Base-by-base conservation (phyloP, 106 monocot species). In the Ottelia alismoides region DNA sequence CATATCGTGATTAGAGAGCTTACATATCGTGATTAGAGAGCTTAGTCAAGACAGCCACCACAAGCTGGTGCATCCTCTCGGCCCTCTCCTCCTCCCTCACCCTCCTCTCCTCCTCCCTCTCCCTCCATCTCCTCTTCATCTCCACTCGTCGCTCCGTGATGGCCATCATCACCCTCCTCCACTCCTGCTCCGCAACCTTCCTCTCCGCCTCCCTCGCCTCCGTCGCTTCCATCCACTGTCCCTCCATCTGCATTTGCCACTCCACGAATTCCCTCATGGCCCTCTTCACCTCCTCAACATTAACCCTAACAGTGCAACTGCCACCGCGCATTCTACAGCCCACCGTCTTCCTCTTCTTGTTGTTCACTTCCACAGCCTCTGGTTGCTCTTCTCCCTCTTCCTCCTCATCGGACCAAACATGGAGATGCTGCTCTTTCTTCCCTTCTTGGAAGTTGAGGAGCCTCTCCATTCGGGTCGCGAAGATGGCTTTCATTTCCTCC, bases 121-220 rank as follows among this genome's bases (percentile, higher is more conserved):
- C 74, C 48, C 69, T 66, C 93, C 88, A 84, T 40, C 64, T 55
- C 71, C 72, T 64, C 29, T 78, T 77, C 70, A 76, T 60, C 30
- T 35, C 73, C 35, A 49, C 30, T 50, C 84, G 75, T 66, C 88
- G 78, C 52, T 55, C 58, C 52, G 24, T 40, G 28, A 83, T n/a
- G 7, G 58, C 65, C 54, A 68, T 72, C 84, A 93, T 80, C 27
- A 28, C 22, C 32, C 48, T 50, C 68, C 75, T 59, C 80, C 83
- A 81, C 59, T 81, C 75, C 64, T 61, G 67, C 61, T 76, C 81
- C 45, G 35, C 65, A 2, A 11, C 62, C 30, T 65, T 60, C 64
- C 93, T 78, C 75, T 88, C 84, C 2, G 59, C 70, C 53, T 84
- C 93, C 40, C 80, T 77, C 32, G 56, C 67, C 75, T 88, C 88